Evolutionary conservation across 2,329 filamentous ascomycete species (phyloP), one percentile per base, ranked within the genome.

Genomic region (Rutstroemia sp.): DNA sequence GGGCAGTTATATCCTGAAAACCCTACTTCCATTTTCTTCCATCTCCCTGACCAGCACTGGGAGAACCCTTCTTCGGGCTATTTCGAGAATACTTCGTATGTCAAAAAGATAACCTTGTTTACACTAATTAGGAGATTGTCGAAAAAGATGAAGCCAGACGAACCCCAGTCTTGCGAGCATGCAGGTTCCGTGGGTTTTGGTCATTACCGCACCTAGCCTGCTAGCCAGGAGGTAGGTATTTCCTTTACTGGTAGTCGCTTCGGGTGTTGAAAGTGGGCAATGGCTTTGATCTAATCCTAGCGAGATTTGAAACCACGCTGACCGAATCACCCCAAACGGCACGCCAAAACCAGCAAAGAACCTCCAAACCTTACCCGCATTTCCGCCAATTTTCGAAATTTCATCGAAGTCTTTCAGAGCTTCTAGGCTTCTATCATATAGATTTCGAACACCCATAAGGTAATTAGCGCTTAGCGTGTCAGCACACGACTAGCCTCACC

Each of bases 221-320:
- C 27, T 30, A 30, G 27, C 27, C 27, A 30, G 27, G 27, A 30
- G 27, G 27, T 30, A 10, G 27, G 27, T 30, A 30, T 30, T 51
- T 51, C 49, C 39, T 53, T 53, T 30, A 41, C 27, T 30, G 27
- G 27, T 30, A 30, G 27, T 30, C 27, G 27, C 27, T 30, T 30
- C 27, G 50, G 50, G 14, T 27, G 3, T 54, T 19, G 44, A 54
- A 39, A 17, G 39, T 49, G 27, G 39, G 38, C 4, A 39, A 41
- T n/a, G 42, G 19, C 44, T 45, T 21, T 25, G 47, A 21, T 19
- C 39, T 17, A 17, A 54, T 42, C 44, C 51, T 17, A 49, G 51
- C 39, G 14, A 39, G 48, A n/a, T 44, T 54, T 54, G 51, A 54
- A 54, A 54, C 51, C 27, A 30, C 27, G 42, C 27, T 48, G 27